Evolutionary conservation across 108 stramenopile genomes (phyloP), one percentile per base, ranked within the genome.

Genomic region (Poteriospumella lacustris): DNA sequence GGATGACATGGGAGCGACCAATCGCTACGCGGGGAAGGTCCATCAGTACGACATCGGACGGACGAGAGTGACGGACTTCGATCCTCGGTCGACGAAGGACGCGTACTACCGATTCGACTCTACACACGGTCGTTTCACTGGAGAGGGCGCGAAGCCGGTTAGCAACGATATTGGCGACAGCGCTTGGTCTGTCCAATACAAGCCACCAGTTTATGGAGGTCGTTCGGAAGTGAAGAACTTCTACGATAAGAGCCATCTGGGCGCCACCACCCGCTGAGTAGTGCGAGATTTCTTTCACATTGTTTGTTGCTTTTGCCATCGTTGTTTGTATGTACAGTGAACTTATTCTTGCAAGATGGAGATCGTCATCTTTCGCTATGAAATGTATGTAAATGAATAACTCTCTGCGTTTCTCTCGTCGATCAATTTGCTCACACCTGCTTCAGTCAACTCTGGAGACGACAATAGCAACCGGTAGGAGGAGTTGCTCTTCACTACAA

Each of bases 1-100:
- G 29, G 31, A 64, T 24, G 29, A 64, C 15, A 34, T 64, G 24
- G n/a, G 60, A 12, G 9, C 36, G 15, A 34, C 60, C 19, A 19
- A 9, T 19, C 19, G 15, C 31, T 64, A 3, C 36, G 28, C 60
- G 36, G 29, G 31, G 24, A 64, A 24, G 36, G 24, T 64, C 31
- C 85, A 82, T 44, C 80, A 86, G 52, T 88, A 87, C 73, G 89
- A 89, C 68, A 84, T 88, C 36, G 89, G 89, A 0, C 76, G 76
- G 2, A 26, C 67, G 0, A 2, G 42, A 0, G 64, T 64, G 0
- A 78, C 77, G 0, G 0, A 58, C 5, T 78, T 78, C 44, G 77
- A 78, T 62, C 77, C 77, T 0, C 5, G 58, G 0, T 42, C 24
- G 24, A 28, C 29, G 12, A 0, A 0, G 1, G 77, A 78, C 67